Evolutionary conservation across 306 rosid species (phyloP).

Genomic region (Lathyrus aphaca): DNA sequence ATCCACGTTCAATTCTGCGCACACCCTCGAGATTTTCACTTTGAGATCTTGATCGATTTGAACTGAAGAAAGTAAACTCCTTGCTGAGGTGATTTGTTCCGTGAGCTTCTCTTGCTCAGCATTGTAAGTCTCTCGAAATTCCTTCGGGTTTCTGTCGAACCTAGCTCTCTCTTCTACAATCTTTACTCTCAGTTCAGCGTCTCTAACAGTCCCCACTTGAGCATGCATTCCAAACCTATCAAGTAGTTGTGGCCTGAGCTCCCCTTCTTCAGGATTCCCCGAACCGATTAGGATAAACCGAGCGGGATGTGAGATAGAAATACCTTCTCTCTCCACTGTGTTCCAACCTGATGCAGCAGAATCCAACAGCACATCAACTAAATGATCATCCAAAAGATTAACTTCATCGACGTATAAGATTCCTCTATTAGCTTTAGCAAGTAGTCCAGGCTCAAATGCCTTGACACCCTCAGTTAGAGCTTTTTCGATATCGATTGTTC

Average conservation of each 20-base stretch:
- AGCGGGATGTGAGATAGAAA: slow-evolving; percentile 93
- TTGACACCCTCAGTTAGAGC: slow-evolving; percentile 95
- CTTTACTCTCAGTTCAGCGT: slow-evolving; percentile 94
- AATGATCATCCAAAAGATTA: slow-evolving; percentile 91
- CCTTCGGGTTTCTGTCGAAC: slow-evolving; percentile 78
- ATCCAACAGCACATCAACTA: slow-evolving; percentile 90
- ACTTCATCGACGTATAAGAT: slow-evolving; percentile 95
- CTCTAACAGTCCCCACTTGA: slow-evolving; percentile 92
- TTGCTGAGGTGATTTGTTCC: slow-evolving; percentile 69
- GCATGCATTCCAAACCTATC: slow-evolving; percentile 99
- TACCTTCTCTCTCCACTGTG: slow-evolving; percentile 98
- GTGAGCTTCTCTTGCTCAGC: slow-evolving; percentile 79
- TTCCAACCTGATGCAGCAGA: slow-evolving; percentile 99
- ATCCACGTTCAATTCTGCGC: slow-evolving; percentile 88
- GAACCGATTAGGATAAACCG: slow-evolving; percentile 91
- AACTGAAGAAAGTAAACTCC: slow-evolving; percentile 66
- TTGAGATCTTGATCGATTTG: slow-evolving; percentile 76
- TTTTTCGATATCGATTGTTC: slow-evolving; percentile 94
- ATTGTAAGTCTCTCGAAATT: slow-evolving; percentile 64
- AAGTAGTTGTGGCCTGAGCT: slow-evolving; percentile 92
- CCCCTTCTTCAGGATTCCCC: slow-evolving; percentile 98
- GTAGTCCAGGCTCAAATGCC: slow-evolving; percentile 94
- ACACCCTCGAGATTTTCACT: slow-evolving; percentile 86
- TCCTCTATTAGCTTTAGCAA: slow-evolving; percentile 95
- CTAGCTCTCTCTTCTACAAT: slow-evolving; percentile 91